Conservation (phyloP, 805 yeast species). For the Yarrowia sp. region DNA sequence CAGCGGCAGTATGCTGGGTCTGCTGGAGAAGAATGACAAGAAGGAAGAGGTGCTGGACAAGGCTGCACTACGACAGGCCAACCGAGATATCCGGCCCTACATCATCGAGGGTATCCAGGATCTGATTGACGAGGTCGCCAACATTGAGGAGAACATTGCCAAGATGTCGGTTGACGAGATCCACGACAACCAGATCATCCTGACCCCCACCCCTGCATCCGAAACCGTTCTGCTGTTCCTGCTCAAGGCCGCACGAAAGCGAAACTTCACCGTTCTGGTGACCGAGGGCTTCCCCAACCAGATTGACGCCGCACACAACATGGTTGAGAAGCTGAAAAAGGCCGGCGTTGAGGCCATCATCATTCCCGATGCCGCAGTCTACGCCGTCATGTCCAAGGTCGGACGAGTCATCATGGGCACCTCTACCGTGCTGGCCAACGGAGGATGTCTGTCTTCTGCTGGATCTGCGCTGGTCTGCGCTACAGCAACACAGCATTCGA, state of each 20-base stretch:
- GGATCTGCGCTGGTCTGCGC: conserved; percentile 95
- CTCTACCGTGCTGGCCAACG: conserved; percentile 91
- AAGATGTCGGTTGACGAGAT: conserved; percentile 90
- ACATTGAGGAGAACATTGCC: conserved; percentile 89
- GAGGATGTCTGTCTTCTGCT: conserved; percentile 87
- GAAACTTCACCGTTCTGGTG: conserved; percentile 86
- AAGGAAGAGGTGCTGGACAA: conserved; percentile 42
- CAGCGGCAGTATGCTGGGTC: conserved; percentile 79
- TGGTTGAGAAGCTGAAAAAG: conserved; percentile 79
- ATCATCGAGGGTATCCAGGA: conserved; percentile 93
- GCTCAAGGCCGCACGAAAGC: conserved; percentile 82
- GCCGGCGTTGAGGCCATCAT: conserved; percentile 89
- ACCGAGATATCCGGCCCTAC: conserved; percentile 75
- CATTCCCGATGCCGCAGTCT: conserved; percentile 90
- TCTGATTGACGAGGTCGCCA: conserved; percentile 86
- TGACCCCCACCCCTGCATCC: conserved; percentile 95
- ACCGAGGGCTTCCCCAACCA: conserved; percentile 94
- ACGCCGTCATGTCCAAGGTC: conserved; percentile 96
- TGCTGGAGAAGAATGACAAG: conserved; percentile 58
- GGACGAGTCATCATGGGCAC: conserved; percentile 96
- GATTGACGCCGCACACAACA: conserved; percentile 73
- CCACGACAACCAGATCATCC: conserved; percentile 74
- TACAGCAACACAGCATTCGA: conserved; percentile 91
- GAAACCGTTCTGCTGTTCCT: conserved; percentile 87
- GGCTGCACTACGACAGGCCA: conserved; percentile 40